Conservation (phyloP, 176 grass and related monocot species). For the Hordeum marinum region DNA sequence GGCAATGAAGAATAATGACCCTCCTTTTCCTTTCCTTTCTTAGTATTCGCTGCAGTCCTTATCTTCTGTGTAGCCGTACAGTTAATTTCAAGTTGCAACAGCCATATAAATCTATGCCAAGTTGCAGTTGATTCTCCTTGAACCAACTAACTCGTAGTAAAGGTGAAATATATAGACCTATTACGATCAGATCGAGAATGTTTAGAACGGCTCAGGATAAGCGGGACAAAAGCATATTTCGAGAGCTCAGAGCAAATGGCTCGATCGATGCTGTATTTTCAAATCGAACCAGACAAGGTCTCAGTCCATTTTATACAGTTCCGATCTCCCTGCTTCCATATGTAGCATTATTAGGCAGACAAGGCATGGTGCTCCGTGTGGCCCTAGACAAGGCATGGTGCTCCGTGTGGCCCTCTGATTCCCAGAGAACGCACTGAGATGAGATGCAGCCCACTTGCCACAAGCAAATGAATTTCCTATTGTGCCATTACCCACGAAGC, state of each 20-base stretch:
- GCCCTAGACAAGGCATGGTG: conserved; percentile 43
- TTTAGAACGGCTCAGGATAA: too few relatives aligned
- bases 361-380: conserved; percentile 34
- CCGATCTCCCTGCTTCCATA: conserved; percentile 1
- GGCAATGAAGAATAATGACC: background rate
- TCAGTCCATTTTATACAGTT: background rate
- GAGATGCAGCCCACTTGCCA: conserved; percentile 28
- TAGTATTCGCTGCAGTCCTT: conserved; percentile 20
- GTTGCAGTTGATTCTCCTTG: background rate
- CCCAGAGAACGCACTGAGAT: conserved; percentile 24
- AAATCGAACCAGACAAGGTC: background rate
- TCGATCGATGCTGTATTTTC: too few relatives aligned
- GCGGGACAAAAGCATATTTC: too few relatives aligned
- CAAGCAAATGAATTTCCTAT: conserved; percentile 37
- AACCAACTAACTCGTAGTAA: too few relatives aligned
- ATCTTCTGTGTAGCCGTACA: conserved; percentile 4
- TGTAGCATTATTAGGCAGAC: conserved; percentile 34
- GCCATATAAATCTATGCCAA: conserved; percentile 15
- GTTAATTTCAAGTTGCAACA: conserved; percentile 12
- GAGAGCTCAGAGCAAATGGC: too few relatives aligned
- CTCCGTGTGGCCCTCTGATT: conserved; percentile 23
- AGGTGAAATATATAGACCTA: background rate
- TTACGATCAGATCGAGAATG: background rate
- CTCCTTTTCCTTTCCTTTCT: background rate
- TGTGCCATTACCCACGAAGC: background rate